Conservation (phyloP, 805 yeast genomes). For the Suhomyces canberraensis region DNA sequence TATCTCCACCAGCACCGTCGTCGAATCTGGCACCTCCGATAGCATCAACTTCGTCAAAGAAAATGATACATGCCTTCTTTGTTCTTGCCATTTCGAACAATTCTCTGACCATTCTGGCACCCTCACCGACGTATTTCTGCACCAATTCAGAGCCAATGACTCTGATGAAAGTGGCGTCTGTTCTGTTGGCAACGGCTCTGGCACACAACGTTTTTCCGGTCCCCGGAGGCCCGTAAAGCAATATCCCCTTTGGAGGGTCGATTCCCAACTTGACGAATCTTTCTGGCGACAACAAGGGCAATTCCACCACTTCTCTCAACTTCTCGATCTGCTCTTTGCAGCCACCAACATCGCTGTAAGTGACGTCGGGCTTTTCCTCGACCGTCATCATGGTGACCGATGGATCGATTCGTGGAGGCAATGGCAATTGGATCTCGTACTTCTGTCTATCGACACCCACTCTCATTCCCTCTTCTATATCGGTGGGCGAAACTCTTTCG, state of each 20-base stretch:
- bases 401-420: conserved; percentile 98
- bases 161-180: conserved; percentile 97
- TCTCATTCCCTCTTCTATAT: conserved; percentile 99
- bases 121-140: conserved; percentile 98
- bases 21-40: conserved; percentile 99
- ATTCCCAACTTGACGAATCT: conserved; percentile 95
- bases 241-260: conserved; percentile 98
- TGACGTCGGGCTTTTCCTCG: conserved; percentile 98
- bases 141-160: conserved; percentile 98
- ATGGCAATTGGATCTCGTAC: conserved; percentile 93
- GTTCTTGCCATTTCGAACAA: conserved; percentile 98
- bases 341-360: conserved; percentile 98
- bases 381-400: conserved; percentile 99
- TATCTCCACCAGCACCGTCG: conserved; percentile 99
- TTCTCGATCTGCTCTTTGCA: conserved; percentile 98
- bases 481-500: conserved; percentile 96
- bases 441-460: conserved; percentile 98
- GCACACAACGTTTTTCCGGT: conserved; percentile 99
- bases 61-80: conserved; percentile 95
- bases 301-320: conserved; percentile 91
- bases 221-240: conserved; percentile 97
- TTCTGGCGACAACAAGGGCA: conserved; percentile 92
- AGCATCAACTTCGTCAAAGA: conserved; percentile 98
- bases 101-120: conserved; percentile 99
- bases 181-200: conserved; percentile 97